Base-by-base conservation (phyloP, 1,284 basidiomycete species). In the Binderoboletus segoi region DNA sequence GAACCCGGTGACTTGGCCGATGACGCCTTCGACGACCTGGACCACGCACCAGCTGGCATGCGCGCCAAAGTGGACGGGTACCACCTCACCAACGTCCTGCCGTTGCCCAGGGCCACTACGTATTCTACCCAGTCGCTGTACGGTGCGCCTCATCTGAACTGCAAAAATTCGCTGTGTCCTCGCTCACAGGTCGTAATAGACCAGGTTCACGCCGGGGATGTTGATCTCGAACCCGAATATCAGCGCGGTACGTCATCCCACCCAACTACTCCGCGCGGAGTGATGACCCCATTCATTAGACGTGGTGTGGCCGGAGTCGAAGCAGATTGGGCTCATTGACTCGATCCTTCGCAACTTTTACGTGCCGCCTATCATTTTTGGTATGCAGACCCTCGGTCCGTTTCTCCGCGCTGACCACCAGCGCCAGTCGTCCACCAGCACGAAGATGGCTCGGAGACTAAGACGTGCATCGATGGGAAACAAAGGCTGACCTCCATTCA, bases 401-500 rank as follows among this genome's bases (percentile, higher is more conserved):
- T 13, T 18, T 12, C 5, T 32, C 21, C 16, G 18, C 32, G 33
- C 56, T 60, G 7, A 60, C 49, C 8, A 12, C 6, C 18, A 1
- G 18, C 13, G 11, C 26, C 48, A 73, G 69, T 71, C 13, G 45
- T 58, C 4, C 69, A 73, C 35, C 72, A 71, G 38, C 58, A 73
- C 23, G 80, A 85, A 1, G 86, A 89, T 62, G 88, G 88, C 0
- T 73, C 78, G 1, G 86, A 89, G 62, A 76, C 70, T 0, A 82
- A 81, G 58, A 84, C 82, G 0, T 91, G 88, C 60, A 89, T 91
- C 16, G 89, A 91, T 63, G 89, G 89, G 10, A 91, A 91, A 65
- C 89, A 91, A 66, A 75, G 89, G n/a, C 64, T 91, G 56, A 91
- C 89, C 0, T 88, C 86, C 0, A 84, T 91, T 45, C 79, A 83